phyloP scores from a whole-genome alignment of 352 stramenopile species.

The Phytopythium sindhum region DNA sequence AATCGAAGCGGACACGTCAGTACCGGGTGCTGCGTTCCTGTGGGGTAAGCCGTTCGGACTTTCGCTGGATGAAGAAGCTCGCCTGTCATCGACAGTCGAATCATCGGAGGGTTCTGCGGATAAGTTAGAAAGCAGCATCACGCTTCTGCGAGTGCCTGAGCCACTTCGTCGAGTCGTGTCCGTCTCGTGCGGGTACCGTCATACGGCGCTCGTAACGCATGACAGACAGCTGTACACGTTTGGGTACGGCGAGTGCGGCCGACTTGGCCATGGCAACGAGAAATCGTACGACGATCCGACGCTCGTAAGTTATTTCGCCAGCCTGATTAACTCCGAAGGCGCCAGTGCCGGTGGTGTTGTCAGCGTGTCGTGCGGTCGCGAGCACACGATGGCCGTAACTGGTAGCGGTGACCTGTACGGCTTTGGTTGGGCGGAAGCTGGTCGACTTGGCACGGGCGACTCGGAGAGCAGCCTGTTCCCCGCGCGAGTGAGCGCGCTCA shows the following conservation, averaged over 20 bases:
- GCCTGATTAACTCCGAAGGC: slow-evolving; percentile 36
- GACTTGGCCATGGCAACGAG: slow-evolving; percentile 69
- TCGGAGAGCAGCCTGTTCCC: slow-evolving; percentile 61
- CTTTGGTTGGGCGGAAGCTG: slow-evolving; percentile 85
- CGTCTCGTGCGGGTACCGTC: slow-evolving; percentile 73
- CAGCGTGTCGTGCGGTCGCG: slow-evolving; percentile 70
- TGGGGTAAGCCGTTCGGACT: slow-evolving; percentile 61
- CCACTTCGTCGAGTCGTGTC: slow-evolving; percentile 57
- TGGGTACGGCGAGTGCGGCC: slow-evolving; percentile 76
- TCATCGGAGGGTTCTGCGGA: slow-evolving; percentile 6
- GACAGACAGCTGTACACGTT: slow-evolving; percentile 74
- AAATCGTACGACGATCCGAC: slow-evolving; percentile 36
- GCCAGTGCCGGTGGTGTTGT: slow-evolving; percentile 31
- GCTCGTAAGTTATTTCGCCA: slow-evolving; percentile 54
- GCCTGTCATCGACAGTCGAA: slow-evolving; percentile 16
- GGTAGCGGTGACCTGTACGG: slow-evolving; percentile 65
- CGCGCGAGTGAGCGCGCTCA: slow-evolving; percentile 47
- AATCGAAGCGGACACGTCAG: slow-evolving; percentile 7
- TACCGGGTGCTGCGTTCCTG: slow-evolving; percentile 47
- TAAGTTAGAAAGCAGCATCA: slow-evolving; percentile 12
- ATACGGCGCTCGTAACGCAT: slow-evolving; percentile 69
- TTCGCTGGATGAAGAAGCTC: slow-evolving; percentile 62
- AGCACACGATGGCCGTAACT: slow-evolving; percentile 83
- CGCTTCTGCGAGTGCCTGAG: slow-evolving; percentile 38
- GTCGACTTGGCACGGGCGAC: slow-evolving; percentile 76